Conservation (phyloP, 805 yeast genomes). For the Candida multigemmis region DNA sequence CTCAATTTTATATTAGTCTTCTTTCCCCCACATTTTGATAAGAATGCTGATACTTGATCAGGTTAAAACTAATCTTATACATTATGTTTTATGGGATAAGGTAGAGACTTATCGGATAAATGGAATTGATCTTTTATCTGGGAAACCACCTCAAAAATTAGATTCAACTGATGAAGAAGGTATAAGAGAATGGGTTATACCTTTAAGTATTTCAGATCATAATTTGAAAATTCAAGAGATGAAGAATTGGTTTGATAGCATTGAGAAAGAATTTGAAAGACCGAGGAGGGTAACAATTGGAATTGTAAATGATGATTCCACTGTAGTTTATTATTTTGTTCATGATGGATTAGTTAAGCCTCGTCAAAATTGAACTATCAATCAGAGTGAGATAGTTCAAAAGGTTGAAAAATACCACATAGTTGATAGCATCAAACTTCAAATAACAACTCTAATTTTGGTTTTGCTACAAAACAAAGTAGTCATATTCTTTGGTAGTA, state of each 20-base stretch:
- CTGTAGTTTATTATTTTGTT: slow-evolving; percentile 60
- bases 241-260: slow-evolving; percentile 27
- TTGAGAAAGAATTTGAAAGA: slow-evolving; percentile 11
- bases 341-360: slow-evolving; percentile 64
- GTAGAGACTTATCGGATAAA: slow-evolving; percentile 13
- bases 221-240: slow-evolving; percentile 28
- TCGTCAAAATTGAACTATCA: slow-evolving; percentile 39
- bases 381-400: no score
- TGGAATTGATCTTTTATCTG: slow-evolving; percentile 7
- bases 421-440: no score
- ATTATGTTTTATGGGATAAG: slow-evolving; percentile 36
- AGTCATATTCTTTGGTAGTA: no score
- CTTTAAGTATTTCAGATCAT: slow-evolving; percentile 15
- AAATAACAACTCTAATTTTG: no score
- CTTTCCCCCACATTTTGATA: no score
- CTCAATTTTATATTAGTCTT: no score
- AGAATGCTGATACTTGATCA: no score
- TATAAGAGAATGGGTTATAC: slow-evolving; percentile 33
- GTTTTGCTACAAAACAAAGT: no score
- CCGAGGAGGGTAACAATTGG: slow-evolving; percentile 45
- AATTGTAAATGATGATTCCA: slow-evolving; percentile 55
- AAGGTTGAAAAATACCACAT: no score
- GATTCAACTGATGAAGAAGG: slow-evolving; percentile 11
- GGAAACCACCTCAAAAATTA: slow-evolving; percentile 19
- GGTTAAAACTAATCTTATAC: slow-evolving; percentile 33